Base-by-base conservation (phyloP, 2,329 filamentous ascomycete genomes). In the Diplodia seriata region DNA sequence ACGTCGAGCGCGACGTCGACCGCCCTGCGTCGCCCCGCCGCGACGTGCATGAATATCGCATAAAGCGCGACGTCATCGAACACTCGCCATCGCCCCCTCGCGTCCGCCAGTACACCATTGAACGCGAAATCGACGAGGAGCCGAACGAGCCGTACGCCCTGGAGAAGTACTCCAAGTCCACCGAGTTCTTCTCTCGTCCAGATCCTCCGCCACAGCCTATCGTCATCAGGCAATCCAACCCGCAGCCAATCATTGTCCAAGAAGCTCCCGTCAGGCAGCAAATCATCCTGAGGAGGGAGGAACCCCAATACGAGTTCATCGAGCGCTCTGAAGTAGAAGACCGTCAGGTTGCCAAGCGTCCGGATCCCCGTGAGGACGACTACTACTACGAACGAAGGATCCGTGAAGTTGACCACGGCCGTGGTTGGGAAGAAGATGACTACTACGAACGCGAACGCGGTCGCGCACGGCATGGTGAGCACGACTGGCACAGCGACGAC, bases 341-440 rank as follows among this genome's bases (percentile, higher is more conserved):
- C 68, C 78, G 81, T 49, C 79, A 79, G 69, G 71, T 85, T 53
- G 79, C 81, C 62, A 80, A 80, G 56, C 79, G 76, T 36, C 43
- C 59, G 12, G 59, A 63, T 11, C 80, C 80, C 18, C 73, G 84
- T 68, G 86, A 88, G 47, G 84, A 87, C 64, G 86, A 87, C 69
- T 88, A 89, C 74, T 89, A 87, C 73, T 88, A 88, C 73, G 85
- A 88, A 72, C 84, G 86, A 67, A 80, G 83, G 51, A 78, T 85
- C 53, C 82, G 84, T 66, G 85, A 88, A 73, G 80, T 85, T 50
- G 85, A 87, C 68, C 81, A 84, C 33, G 81, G 78, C 65, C 78
- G 79, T 69, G 76, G 79, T 68, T 77, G 77, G 66, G 79, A 81
- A 3, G 73, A 78, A 62, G 70, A 72, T 14, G 76, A 75, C 68